These are phyloP conservation scores for Blastobotrys aristatus DNA, from an alignment of 1,139 yeast species.

Conservation along the genomic window DNA sequence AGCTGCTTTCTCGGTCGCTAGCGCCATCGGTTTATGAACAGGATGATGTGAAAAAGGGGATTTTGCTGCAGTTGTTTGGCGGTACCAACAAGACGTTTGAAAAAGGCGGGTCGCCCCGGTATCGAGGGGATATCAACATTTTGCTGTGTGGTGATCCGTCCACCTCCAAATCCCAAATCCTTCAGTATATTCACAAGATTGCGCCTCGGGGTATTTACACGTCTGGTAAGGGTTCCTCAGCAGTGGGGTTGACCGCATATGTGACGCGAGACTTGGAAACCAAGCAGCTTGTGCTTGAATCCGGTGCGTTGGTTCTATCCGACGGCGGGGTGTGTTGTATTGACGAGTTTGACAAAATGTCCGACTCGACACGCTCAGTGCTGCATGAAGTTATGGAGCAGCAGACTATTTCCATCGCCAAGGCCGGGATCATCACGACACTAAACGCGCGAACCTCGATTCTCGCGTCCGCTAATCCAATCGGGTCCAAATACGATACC, in stretches of 20 bases:
- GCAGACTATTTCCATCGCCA: constrained; percentile 95
- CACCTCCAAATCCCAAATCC: constrained; percentile 88
- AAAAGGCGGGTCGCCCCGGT: constrained; percentile 78
- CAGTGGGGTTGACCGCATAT: constrained; percentile 97
- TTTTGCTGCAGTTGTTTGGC: constrained; percentile 85
- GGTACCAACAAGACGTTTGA: constrained; percentile 86
- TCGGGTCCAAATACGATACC: constrained; percentile 91
- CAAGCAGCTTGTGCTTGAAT: constrained; percentile 84
- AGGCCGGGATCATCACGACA: constrained; percentile 96
- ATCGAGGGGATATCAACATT: constrained; percentile 92
- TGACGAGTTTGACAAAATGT: constrained; percentile 98
- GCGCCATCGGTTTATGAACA: constrained; percentile 96
- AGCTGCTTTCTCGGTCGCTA: constrained; percentile 79
- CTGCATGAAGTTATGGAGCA: constrained; percentile 99
- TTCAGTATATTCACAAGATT: constrained; percentile 92
- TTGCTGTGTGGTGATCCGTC: constrained; percentile 97
- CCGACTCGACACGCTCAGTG: constrained; percentile 89
- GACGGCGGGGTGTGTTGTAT: constrained; percentile 99
- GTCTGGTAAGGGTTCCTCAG: constrained; percentile 98
- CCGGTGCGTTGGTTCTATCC: constrained; percentile 93
- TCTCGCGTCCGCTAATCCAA: constrained; percentile 96
- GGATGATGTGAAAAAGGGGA: constrained; percentile 96
- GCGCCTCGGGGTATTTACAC: constrained; percentile 98
- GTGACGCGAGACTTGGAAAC: constrained; percentile 93
- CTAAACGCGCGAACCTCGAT: constrained; percentile 94